Evolutionary conservation across 306 rosid genomes (phyloP), one percentile per base, ranked within the genome.

Genomic region (Vigna nakashimae): DNA sequence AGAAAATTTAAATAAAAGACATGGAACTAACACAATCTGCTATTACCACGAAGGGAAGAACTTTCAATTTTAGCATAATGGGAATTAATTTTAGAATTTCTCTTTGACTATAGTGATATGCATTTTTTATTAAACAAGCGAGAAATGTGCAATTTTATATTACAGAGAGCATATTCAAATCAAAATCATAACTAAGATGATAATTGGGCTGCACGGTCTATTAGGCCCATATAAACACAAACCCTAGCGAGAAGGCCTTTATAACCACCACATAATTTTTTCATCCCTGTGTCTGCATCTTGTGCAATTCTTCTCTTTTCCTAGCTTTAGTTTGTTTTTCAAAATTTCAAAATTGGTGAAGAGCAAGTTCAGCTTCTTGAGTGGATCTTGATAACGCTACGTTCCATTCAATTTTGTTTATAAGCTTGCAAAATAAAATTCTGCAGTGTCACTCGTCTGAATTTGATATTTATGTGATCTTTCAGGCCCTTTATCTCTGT

Each of bases 351-450:
- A 0, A 11, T 0, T 12, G 24, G 7, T 46, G 18, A 30, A 71
- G 66, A 63, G 93, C 96, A 90, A 89, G 89, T 16, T 70, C 91
- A 91, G 94, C 94, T 88, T 93, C 93, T 91, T 93, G 97, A 58
- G 66, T 84, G 87, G 80, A 75, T 63, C 76, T 71, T 12, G 53
- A 69, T 0, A 3, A n/a, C 17, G 5, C 11, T 0, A 85, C 74
- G 89, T 69, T 85, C 48, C 85, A 66, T 57, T 73, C 97, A 87
- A 70, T 75, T 14, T 4, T 60, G 0, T 80, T 36, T 52, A 13
- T 34, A 83, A 80, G 63, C 92, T 93, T 93, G 98, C 91, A 46
- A 93, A 15, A 91, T 58, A 0, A n/a, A 82, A 58, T 10, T 55
- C 52, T 71, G 71, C 95, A 69, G 89, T 73, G 82, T 74, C 98